Evolutionary conservation across 2,329 filamentous ascomycete genomes (phyloP).

Genomic region (Cladosporium sp.): DNA sequence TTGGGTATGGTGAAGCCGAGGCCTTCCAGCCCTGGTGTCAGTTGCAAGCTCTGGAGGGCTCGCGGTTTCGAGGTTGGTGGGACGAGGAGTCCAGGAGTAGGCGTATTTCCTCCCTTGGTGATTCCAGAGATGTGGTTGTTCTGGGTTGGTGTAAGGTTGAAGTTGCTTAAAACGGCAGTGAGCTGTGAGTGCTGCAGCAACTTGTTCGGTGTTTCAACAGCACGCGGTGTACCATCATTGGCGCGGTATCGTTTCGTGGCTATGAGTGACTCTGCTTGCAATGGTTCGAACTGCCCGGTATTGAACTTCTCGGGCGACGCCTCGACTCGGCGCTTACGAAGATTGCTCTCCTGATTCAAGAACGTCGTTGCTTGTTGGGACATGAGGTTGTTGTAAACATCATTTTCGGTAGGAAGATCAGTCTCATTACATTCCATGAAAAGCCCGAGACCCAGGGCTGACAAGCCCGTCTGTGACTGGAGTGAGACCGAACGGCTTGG

Average conservation of each 20-base stretch:
- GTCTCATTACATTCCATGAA: conserved; percentile 3
- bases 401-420: background rate
- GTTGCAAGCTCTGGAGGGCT: too few relatives aligned
- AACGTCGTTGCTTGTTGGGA: conserved; percentile 3
- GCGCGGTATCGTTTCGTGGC: background rate
- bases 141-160: conserved; percentile 2
- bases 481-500: background rate
- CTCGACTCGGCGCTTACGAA: conserved; percentile 24
- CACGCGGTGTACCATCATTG: conserved; percentile 1
- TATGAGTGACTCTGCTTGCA: conserved; percentile 5
- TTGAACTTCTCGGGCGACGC: conserved; percentile 27
- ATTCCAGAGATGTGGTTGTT: background rate
- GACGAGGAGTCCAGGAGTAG: background rate
- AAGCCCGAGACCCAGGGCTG: conserved; percentile 8
- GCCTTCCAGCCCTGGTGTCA: background rate
- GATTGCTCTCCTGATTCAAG: conserved; percentile 11
- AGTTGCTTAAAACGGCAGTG: conserved; percentile 3
- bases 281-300: conserved; percentile 21
- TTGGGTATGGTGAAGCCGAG: conserved; percentile 1
- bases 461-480: background rate
- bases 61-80: background rate
- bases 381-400: background rate
- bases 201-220: background rate
- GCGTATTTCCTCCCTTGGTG: background rate
- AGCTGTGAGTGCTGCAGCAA: background rate